Conservation (phyloP, 1,284 basidiomycete genomes). For the Cutaneotrichosporon cavernicola region DNA sequence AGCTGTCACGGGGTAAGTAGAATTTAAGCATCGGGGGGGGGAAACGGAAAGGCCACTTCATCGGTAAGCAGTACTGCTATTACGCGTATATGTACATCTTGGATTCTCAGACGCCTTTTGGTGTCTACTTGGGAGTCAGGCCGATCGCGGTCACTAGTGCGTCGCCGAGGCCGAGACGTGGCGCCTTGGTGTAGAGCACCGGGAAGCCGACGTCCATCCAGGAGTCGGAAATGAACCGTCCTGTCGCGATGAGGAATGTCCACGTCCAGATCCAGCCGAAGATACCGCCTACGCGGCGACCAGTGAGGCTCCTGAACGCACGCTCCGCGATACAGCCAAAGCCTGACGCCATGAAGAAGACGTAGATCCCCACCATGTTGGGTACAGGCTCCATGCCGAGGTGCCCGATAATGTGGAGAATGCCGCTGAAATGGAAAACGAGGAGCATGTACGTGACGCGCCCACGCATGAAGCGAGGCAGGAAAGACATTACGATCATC, state of each 20-base stretch:
- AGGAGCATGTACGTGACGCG: constrained; percentile 33
- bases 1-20: too few relatives aligned
- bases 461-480: constrained; percentile 19
- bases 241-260: constrained; percentile 31
- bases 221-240: constrained; percentile 25
- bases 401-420: constrained; percentile 41
- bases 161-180: neutral
- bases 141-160: neutral
- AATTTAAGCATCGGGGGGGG: too few relatives aligned
- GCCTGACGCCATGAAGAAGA: constrained; percentile 40
- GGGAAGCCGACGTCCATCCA: constrained; percentile 35
- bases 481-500: neutral
- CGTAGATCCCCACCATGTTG: constrained; percentile 24
- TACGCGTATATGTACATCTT: neutral
- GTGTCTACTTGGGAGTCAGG: neutral
- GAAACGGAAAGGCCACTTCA: neutral
- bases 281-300: constrained; percentile 36
- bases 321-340: constrained; percentile 40
- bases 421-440: constrained; percentile 40
- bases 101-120: neutral
- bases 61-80: neutral
- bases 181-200: neutral
- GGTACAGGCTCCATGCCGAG: constrained; percentile 41
- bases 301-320: constrained; percentile 38
- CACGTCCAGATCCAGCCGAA: constrained; percentile 44